These are phyloP conservation scores for Saitozyma podzolica DNA, from an alignment of 768 basidiomycete species.

Conservation along the genomic window DNA sequence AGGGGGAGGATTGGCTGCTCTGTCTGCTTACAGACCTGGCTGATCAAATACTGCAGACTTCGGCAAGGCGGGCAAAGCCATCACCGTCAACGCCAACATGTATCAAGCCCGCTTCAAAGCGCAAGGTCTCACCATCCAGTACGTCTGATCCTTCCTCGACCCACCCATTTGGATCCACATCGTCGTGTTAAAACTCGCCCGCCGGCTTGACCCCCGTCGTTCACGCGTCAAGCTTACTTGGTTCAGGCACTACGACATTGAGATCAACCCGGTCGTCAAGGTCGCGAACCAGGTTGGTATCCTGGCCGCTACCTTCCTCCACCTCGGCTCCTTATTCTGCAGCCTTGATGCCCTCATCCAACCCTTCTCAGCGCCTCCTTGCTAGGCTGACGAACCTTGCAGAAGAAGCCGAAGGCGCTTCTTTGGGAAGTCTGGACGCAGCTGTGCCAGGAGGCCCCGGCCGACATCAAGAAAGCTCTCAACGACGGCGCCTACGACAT, in stretches of 20 bases:
- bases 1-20: background rate
- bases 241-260: constrained; percentile 49
- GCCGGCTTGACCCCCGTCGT: background rate
- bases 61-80: constrained; percentile 34
- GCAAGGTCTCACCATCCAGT: constrained; percentile 26
- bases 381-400: background rate
- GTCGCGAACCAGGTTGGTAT: constrained; percentile 40
- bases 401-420: constrained; percentile 37
- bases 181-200: background rate
- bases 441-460: constrained; percentile 22
- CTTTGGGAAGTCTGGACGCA: constrained; percentile 41
- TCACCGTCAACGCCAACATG: constrained; percentile 44
- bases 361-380: background rate
- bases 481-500: constrained; percentile 36
- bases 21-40: no score
- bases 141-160: background rate
- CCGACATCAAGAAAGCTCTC: constrained; percentile 29
- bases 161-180: background rate
- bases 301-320: background rate
- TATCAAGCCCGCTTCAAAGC: constrained; percentile 40
- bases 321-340: no score
- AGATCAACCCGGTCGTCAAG: constrained; percentile 51
- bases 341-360: background rate
- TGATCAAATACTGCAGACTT: constrained; percentile 18
- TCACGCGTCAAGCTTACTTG: background rate